Conservation (phyloP, 257 asterid species). For the Nemophila menziesii region DNA sequence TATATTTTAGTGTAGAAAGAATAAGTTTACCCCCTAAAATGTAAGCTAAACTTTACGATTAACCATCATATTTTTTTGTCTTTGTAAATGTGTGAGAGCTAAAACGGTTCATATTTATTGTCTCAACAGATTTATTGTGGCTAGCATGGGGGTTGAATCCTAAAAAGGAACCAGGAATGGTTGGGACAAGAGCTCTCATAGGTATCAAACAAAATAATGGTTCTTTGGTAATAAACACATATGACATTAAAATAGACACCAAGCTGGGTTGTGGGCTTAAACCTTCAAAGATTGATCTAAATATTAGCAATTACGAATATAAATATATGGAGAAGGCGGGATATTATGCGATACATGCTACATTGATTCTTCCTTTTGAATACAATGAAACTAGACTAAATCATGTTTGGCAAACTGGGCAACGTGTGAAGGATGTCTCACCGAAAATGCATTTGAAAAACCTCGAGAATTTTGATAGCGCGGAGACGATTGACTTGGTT, state of each 20-base stretch:
- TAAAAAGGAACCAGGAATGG: conserved; percentile 26
- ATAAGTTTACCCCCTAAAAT: no score
- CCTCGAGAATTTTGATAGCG: conserved; percentile 23
- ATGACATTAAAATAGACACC: conserved; percentile 23
- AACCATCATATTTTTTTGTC: no score
- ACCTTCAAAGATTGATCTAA: conserved; percentile 21
- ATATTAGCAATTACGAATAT: conserved; percentile 11
- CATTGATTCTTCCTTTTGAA: conserved; percentile 19
- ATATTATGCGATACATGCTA: conserved; percentile 26
- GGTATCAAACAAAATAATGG: conserved; percentile 24
- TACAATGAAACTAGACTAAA: conserved; percentile 17
- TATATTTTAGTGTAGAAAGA: no score
- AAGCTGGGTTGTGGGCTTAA: conserved; percentile 30
- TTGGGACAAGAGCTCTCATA: conserved; percentile 46
- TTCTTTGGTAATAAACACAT: conserved; percentile 6
- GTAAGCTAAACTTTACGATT: no score
- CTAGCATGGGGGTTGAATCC: conserved; percentile 73
- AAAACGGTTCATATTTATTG: no score
- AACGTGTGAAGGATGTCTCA: conserved; percentile 3
- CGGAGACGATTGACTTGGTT: conserved; percentile 27
- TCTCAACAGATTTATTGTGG: conserved; percentile 27
- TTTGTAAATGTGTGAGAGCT: no score
- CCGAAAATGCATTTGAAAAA: conserved; percentile 28
- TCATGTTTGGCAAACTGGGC: conserved; percentile 51
- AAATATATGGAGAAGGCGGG: not conserved